Evolutionary conservation across 2,329 filamentous ascomycete species (phyloP).

Genomic region (Exophiala calicioides): DNA sequence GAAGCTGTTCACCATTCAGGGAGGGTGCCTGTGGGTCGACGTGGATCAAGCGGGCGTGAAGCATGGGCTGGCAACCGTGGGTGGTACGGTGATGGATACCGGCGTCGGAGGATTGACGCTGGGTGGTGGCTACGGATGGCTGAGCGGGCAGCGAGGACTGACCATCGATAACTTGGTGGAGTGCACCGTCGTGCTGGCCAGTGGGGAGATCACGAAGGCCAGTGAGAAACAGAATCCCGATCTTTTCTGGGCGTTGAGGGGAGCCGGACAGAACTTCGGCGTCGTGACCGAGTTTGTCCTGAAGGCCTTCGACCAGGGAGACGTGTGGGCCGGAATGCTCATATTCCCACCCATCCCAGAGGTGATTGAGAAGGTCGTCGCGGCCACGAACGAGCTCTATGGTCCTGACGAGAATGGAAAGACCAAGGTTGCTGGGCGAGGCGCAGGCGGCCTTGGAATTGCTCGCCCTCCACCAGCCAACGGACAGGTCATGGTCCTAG

Average conservation of each 20-base stretch:
- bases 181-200: conserved; percentile 40
- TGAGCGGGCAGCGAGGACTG: conserved; percentile 58
- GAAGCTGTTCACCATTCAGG: conserved; percentile 52
- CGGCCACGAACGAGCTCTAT: conserved; percentile 32
- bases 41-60: conserved; percentile 55
- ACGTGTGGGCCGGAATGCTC: conserved; percentile 39
- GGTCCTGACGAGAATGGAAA: conserved; percentile 27
- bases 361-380: conserved; percentile 32
- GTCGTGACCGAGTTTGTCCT: conserved; percentile 47
- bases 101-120: conserved; percentile 62
- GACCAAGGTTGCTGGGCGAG: conserved; percentile 26
- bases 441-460: conserved; percentile 34
- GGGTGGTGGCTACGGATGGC: conserved; percentile 61
- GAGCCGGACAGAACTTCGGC: conserved; percentile 46
- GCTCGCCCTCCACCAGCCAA: conserved; percentile 36
- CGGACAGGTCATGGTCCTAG: conserved; percentile 33
- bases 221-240: conserved; percentile 38
- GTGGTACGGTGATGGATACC: conserved; percentile 64
- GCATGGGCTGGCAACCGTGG: conserved; percentile 59
- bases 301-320: conserved; percentile 37
- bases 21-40: conserved; percentile 57
- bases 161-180: conserved; percentile 52
- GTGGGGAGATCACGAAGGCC: conserved; percentile 41
- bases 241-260: conserved; percentile 45
- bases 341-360: conserved; percentile 31